phyloP scores from a whole-genome alignment of 495 filamentous ascomycete genomes.

The Podospora tetraspora region DNA sequence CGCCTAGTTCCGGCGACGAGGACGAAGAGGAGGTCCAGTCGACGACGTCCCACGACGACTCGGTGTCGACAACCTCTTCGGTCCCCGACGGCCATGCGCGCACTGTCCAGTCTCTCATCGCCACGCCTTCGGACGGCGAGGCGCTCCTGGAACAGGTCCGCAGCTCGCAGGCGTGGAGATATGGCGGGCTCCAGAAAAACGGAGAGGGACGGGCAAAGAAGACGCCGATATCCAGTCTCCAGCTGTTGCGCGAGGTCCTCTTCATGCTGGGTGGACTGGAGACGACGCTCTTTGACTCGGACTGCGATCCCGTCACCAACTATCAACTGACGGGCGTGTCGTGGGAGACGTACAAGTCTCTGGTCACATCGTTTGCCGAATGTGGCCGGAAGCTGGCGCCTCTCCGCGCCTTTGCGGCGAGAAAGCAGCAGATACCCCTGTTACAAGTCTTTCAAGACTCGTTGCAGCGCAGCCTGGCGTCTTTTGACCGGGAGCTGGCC shows the following conservation, averaged over 20 bases:
- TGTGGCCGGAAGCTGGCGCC: conserved; percentile 35
- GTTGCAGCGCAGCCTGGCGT: conserved; percentile 35
- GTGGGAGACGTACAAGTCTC: conserved; percentile 38
- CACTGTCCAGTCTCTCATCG: conserved; percentile 33
- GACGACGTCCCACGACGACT: conserved; percentile 30
- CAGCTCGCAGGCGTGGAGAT: conserved; percentile 62
- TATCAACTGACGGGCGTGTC: conserved; percentile 37
- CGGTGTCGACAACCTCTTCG: conserved; percentile 19
- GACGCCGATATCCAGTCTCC: conserved; percentile 60
- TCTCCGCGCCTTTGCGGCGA: conserved; percentile 31
- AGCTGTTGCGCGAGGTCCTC: conserved; percentile 68
- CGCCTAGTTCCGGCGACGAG: conserved; percentile 59
- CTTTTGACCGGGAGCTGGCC: conserved; percentile 43
- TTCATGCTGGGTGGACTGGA: conserved; percentile 80
- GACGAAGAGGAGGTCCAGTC: conserved; percentile 34
- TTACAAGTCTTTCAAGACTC: conserved; percentile 47
- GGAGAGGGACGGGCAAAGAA: conserved; percentile 35
- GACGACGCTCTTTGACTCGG: conserved; percentile 62
- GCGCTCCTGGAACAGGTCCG: conserved; percentile 45
- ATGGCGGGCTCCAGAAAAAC: conserved; percentile 28
- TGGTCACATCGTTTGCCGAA: conserved; percentile 37
- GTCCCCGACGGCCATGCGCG: conserved; percentile 35
- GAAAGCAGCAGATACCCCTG: conserved; percentile 38
- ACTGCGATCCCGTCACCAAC: conserved; percentile 26
- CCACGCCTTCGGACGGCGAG: conserved; percentile 33